These are phyloP conservation scores for Bolboschoenus planiculmis DNA, from an alignment of 176 grass and related monocot genomes.

Conservation along the genomic window DNA sequence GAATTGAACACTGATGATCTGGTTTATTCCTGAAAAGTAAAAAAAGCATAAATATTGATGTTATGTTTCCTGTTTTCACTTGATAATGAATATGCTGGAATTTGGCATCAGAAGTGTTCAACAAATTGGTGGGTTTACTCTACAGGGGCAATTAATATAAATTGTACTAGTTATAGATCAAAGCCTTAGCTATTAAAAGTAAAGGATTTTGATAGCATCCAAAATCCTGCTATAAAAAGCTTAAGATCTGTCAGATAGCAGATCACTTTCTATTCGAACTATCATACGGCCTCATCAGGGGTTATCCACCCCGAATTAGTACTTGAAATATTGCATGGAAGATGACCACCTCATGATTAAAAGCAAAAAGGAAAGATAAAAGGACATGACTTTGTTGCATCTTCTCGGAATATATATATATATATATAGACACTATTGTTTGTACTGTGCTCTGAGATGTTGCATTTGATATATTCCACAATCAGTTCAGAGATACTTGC, in stretches of 20 bases:
- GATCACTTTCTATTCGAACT: not conserved
- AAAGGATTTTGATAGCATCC: not conserved
- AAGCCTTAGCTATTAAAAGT: not conserved
- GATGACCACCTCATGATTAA: not conserved
- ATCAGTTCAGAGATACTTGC: not conserved
- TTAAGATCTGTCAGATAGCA: not conserved
- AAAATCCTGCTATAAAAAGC: not conserved
- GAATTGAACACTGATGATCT: slow-evolving; percentile 29
- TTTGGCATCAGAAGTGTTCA: not conserved
- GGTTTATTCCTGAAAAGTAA: slow-evolving; percentile 29
- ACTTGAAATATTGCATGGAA: not conserved
- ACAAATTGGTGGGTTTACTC: not conserved
- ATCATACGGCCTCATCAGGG: not conserved
- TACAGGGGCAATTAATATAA: not conserved
- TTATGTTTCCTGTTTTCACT: not conserved
- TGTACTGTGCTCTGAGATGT: not conserved
- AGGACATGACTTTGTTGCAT: too few species aligned
- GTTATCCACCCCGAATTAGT: not conserved
- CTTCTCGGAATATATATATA: too few species aligned
- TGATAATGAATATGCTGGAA: not conserved
- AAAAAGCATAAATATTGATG: not conserved
- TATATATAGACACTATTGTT: too few species aligned
- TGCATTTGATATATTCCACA: too few species aligned
- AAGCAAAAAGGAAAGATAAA: not conserved
- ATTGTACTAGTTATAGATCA: not conserved